Evolutionary conservation across 805 yeast species (phyloP), one percentile per base, ranked within the genome.

Genomic region (Grigorovia jiainica): DNA sequence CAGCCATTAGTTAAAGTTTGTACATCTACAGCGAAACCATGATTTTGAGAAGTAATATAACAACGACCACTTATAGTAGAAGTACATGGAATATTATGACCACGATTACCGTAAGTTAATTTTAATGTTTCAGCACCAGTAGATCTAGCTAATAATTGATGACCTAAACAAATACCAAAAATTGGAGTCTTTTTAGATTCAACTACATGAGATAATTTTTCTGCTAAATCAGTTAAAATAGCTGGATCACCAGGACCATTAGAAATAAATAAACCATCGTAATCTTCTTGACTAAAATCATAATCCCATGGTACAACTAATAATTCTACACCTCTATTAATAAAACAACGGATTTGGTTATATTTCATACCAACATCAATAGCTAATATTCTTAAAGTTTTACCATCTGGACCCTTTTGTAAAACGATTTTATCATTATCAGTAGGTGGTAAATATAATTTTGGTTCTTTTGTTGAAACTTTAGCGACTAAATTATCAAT

Each of bases 221-320:
- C 71, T 29, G 82, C 82, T 46, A 87, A 75, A 17, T 71, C 75
- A 36, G 77, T 64, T 78, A 92, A 73, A 44, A 84, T 86, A 35
- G 92, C 76, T 44, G 99, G 99, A 68, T 92, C 97, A 76, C 99
- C 99, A 23, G 99, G 99, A 71, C 99, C 99, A 66, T 92, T 92
- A 43, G 97, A 89, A 51, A 90, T 71, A 66, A 92, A 92, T 55
- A 92, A 73, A 71, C 98, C 99, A 64, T 92, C 98, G 61, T 82
- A 92, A 48, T 78, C 73, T 65, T 87, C 95, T 39, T 66, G 57
- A 47, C 83, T 70, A 63, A 83, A 81, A 65, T 87, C 95, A 60
- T 87, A 79, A 63, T 92, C 81, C 89, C 90, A 90, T 47, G 98
- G 97, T 38, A 92, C 97, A 43, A 92, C 97, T 60, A 79, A 76